Conservation (phyloP, 257 asterid species). For the Schizonepeta tenuifolia region DNA sequence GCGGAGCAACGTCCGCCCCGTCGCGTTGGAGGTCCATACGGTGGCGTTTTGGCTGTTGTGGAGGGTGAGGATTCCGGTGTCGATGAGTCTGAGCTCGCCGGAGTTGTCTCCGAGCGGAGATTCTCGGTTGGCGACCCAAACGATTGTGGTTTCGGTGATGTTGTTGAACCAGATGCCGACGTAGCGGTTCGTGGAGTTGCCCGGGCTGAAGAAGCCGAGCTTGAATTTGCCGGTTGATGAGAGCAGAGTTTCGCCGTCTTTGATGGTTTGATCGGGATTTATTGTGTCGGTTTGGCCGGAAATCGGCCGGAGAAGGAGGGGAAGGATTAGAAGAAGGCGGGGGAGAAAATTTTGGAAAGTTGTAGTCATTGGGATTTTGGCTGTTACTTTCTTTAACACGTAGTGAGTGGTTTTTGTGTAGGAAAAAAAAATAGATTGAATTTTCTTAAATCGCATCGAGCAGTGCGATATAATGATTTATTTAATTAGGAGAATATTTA, state of each 20-base stretch:
- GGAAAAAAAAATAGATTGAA: neutral
- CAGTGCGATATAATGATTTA: neutral
- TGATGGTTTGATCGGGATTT: conserved; percentile 10
- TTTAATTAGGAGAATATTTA: neutral
- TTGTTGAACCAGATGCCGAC: conserved; percentile 47
- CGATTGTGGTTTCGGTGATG: conserved; percentile 26
- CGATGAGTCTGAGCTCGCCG: conserved; percentile 30
- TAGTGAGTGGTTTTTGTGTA: neutral
- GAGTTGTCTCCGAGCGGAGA: conserved; percentile 31
- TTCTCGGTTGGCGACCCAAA: conserved; percentile 46
- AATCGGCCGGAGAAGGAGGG: conserved; percentile 7
- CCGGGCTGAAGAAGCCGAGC: conserved; percentile 37
- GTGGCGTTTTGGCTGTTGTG: conserved; percentile 21
- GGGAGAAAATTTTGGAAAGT: neutral
- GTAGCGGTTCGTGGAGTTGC: conserved; percentile 36
- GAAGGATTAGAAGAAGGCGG: neutral
- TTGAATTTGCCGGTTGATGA: conserved; percentile 25
- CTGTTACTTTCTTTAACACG: neutral
- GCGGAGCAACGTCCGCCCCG: neutral
- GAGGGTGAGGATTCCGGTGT: conserved; percentile 32
- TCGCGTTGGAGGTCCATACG: conserved; percentile 35
- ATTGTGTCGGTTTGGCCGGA: conserved; percentile 18
- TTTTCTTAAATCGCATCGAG: neutral
- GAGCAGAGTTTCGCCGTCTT: conserved; percentile 27
- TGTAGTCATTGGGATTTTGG: conserved; percentile 9